Conservation (phyloP, 495 filamentous ascomycete species). For the Aspergillus indologenus region DNA sequence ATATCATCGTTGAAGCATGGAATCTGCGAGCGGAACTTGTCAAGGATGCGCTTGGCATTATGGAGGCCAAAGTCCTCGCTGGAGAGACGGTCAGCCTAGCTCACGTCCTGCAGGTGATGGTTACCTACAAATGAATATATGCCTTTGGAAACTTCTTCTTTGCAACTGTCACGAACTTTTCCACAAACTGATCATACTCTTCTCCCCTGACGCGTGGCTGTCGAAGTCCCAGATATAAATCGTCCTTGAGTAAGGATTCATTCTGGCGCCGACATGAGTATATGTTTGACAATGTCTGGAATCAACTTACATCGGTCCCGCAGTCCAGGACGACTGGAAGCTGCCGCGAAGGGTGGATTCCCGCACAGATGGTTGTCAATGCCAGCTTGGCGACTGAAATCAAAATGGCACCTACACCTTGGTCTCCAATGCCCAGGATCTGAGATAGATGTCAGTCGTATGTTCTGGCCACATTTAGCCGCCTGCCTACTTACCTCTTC, state of each 20-base stretch:
- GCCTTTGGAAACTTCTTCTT: slow-evolving; percentile 71
- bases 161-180: slow-evolving; percentile 65
- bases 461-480: background rate
- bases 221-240: slow-evolving; percentile 75
- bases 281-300: background rate
- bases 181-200: slow-evolving; percentile 76
- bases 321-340: slow-evolving; percentile 84
- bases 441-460: slow-evolving; percentile 23
- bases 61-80: slow-evolving; percentile 58
- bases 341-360: slow-evolving; percentile 76
- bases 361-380: slow-evolving; percentile 79
- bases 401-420: slow-evolving; percentile 83
- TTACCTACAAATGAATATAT: slow-evolving; percentile 74
- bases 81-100: slow-evolving; percentile 3
- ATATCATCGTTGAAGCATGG: slow-evolving; percentile 91
- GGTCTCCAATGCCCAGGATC: slow-evolving; percentile 88
- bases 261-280: slow-evolving; percentile 49
- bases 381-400: slow-evolving; percentile 83
- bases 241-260: slow-evolving; percentile 69
- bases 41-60: slow-evolving; percentile 65
- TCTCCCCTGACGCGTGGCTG: slow-evolving; percentile 63
- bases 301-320: slow-evolving; percentile 62
- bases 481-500: slow-evolving; percentile 50
- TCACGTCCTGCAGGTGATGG: background rate
- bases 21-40: slow-evolving; percentile 66